Base-by-base conservation (phyloP, 768 basidiomycete species). In the Rhizopogon rudus region DNA sequence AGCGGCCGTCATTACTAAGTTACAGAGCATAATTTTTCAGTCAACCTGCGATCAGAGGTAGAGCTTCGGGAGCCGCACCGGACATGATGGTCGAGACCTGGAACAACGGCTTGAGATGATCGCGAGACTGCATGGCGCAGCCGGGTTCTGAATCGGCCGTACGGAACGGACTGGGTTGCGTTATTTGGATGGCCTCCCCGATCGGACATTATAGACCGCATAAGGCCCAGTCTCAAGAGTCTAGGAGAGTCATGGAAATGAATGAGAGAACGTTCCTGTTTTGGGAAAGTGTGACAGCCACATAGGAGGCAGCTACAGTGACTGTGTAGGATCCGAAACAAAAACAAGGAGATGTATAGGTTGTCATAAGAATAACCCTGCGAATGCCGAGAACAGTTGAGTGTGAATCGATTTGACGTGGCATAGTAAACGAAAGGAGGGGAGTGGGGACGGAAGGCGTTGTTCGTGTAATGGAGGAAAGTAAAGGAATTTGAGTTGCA, bases 321-420 rank as follows among this genome's bases (percentile, higher is more conserved):
- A 13, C 35, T 25, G 20, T 33, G 33, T 12, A 14, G 35, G 48
- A 52, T 54, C 40, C 28, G 54, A 35, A 49, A 45, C 42, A 53
- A 40, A n/a, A 25, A 25, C 25, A 10, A 10, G 17, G 9, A 39
- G 12, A 50, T 25, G 28, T 31, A 20, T 2, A 31, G 29, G 5
- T 46, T 16, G 14, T 35, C 35, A 49, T 22, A 14, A 37, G 39
- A 35, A 53, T 45, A 48, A 50, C 31, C 33, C 33, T 56, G 42
- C 45, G 55, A 53, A 52, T 20, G 37, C 44, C 20, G 51, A 52
- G 40, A 37, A 51, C 39, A 53, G 43, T 33, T 44, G 43, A 35
- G 42, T 53, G 33, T 46, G 43, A 53, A 50, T 25, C 25, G 25
- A 3, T 37, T 49, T 49, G 48, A 49, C 48, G 48, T 49, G 35